Evolutionary conservation across 306 rosid species (phyloP), one percentile per base, ranked within the genome.

Genomic region (Heteromeles arbutifolia): DNA sequence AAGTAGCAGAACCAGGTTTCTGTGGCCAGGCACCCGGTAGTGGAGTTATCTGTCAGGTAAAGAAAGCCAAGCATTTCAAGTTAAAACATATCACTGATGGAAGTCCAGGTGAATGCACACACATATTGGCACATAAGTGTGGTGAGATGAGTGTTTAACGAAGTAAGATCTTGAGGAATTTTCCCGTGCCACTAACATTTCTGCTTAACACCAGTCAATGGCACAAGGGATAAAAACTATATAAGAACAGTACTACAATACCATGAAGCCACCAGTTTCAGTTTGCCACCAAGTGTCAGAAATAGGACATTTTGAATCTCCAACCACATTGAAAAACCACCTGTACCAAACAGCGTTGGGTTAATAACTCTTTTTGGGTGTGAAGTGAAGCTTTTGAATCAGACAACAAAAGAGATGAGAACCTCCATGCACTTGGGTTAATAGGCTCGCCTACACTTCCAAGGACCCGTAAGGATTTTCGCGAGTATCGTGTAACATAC

Each of bases 281-380:
- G 99, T 96, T 85, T 96, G 99, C 99, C 99, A 96, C 99, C 99
- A 96, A 48, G 98, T 96, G 81, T 96, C 99, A 67, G 99, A 96
- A 84, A 92, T 89, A 69, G 99, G 99, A 85, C 99, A 96, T 78
- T 90, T 89, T 34, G 98, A 85, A 86, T 90, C 93, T 82, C 99
- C 99, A 76, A 96, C 93, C 58, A 92, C 87, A 72, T 96, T 90
- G 87, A 79, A 96, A 83, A 83, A 92, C 99, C 99, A 96, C 82
- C 98, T 93, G 92, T 29, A n/a, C 22, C 78, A 70, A 76, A 82
- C 31, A 53, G 63, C 68, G n/a, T 58, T 72, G 52, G 22, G 56
- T 84, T 59, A 64, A 41, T 54, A 45, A 79, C 50, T 31, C 19
- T 18, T n/a, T 11, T 41, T 57, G 11, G 57, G 54, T 43, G 63